These are phyloP conservation scores for Stachybotrys echinatus DNA, from an alignment of 2,329 filamentous ascomycete species.

Conservation along the genomic window DNA sequence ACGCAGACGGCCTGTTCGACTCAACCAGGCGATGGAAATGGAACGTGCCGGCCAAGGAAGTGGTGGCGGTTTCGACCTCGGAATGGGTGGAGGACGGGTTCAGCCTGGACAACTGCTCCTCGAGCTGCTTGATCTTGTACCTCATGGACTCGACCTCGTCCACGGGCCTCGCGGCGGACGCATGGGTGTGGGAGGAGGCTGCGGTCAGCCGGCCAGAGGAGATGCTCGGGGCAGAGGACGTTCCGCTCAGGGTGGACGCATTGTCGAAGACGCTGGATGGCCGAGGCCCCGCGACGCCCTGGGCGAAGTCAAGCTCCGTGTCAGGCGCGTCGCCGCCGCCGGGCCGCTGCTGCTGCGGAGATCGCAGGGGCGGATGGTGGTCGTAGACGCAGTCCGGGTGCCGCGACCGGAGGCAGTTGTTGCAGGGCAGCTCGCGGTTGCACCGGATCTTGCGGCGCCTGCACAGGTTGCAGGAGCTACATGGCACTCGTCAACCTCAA, in stretches of 20 bases:
- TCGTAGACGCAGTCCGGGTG: slow-evolving; percentile 49
- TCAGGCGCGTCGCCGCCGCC: neutral
- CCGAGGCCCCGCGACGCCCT: too few species aligned
- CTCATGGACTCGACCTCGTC: slow-evolving; percentile 5
- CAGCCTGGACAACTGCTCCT: slow-evolving; percentile 19
- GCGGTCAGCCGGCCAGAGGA: neutral
- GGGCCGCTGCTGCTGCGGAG: neutral
- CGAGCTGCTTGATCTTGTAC: slow-evolving; percentile 24
- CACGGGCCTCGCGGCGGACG: slow-evolving; percentile 2
- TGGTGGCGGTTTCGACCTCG: neutral
- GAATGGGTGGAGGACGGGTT: neutral
- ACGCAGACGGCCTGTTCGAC: slow-evolving; percentile 18
- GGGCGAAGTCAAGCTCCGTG: neutral
- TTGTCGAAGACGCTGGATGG: neutral
- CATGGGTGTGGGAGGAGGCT: neutral
- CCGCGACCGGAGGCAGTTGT: slow-evolving; percentile 52
- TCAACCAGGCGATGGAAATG: neutral
- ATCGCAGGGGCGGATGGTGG: slow-evolving; percentile 21
- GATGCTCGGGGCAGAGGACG: neutral
- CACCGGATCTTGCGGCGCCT: slow-evolving; percentile 57
- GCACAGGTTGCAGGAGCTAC: slow-evolving; percentile 47
- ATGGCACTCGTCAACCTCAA: neutral
- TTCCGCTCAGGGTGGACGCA: neutral
- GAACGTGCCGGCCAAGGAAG: neutral
- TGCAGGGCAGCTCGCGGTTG: slow-evolving; percentile 53